Evolutionary conservation across 345 rosid genomes (phyloP).

Genomic region (Mallotus nudiflorus): DNA sequence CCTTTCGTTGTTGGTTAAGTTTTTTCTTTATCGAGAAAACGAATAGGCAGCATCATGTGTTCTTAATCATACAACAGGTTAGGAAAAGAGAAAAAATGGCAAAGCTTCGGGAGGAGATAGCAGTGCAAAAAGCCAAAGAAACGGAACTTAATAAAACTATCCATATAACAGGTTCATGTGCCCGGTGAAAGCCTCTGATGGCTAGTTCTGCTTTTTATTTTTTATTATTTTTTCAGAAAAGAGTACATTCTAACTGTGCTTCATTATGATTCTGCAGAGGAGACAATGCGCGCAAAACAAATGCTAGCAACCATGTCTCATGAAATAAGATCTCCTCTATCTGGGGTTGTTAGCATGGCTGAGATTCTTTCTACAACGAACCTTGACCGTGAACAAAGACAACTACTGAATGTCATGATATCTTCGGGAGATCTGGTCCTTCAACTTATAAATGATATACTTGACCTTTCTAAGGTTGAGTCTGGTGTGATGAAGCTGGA

Average conservation of each 20-base stretch:
- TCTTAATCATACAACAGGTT: conserved; percentile 44
- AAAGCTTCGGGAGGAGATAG: conserved; percentile 89
- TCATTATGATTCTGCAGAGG: conserved; percentile 55
- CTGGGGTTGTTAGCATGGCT: conserved; percentile 95
- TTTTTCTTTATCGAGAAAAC: background rate
- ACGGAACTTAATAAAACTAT: conserved; percentile 91
- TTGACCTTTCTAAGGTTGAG: conserved; percentile 98
- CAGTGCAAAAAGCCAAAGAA: conserved; percentile 94
- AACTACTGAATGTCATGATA: conserved; percentile 79
- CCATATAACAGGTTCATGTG: conserved; percentile 78
- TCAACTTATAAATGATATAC: conserved; percentile 91
- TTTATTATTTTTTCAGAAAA: no score
- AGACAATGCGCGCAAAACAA: conserved; percentile 96
- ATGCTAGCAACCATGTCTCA: conserved; percentile 99
- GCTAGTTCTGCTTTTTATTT: conserved; percentile 3
- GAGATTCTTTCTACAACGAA: conserved; percentile 82
- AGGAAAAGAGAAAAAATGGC: conserved; percentile 85
- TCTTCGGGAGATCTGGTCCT: conserved; percentile 97
- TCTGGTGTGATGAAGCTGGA: conserved; percentile 99
- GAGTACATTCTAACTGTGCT: background rate
- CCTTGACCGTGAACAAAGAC: conserved; percentile 77
- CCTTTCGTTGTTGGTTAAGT: conserved; percentile 1
- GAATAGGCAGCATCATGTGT: conserved; percentile 15
- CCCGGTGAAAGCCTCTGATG: background rate
- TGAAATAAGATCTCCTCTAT: conserved; percentile 91